Percentiles rank a stretch among this genome's conserved stretches.
Conservation (phyloP, 1,284 basidiomycete species). For the Rhodotorula sp. region DNA sequence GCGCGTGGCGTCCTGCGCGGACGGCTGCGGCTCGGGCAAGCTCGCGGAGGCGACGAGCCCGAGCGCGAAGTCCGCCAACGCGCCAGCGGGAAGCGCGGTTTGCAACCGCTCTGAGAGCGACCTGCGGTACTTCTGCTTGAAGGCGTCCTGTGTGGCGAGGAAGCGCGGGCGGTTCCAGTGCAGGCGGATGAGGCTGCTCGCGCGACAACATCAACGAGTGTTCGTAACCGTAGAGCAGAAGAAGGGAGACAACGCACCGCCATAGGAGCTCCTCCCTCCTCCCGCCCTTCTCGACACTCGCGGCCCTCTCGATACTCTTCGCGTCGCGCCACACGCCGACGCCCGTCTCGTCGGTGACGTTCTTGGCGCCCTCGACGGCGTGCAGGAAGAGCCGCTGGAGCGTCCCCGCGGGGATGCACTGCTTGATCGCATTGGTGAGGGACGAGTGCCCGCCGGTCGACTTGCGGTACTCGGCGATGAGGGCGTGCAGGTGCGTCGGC, state of each 20-base stretch:
- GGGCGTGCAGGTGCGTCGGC: slow-evolving; percentile 21
- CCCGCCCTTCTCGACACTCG: slow-evolving; percentile 14
- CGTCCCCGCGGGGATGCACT: slow-evolving; percentile 17
- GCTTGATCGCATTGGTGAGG: slow-evolving; percentile 39
- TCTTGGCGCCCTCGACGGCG: slow-evolving; percentile 35
- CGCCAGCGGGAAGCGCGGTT: neutral
- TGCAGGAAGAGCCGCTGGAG: slow-evolving; percentile 26
- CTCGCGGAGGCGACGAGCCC: slow-evolving; percentile 17
- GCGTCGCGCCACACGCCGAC: slow-evolving; percentile 31
- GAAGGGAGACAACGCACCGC: slow-evolving; percentile 13
- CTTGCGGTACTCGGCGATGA: slow-evolving; percentile 31
- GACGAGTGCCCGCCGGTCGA: slow-evolving; percentile 25
- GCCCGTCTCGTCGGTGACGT: neutral
- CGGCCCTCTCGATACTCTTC: slow-evolving; percentile 21
- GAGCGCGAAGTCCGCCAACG: slow-evolving; percentile 6
- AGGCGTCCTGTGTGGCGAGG: slow-evolving; percentile 20
- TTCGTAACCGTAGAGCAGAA: too few relatives aligned
- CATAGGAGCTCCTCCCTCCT: slow-evolving; percentile 28
- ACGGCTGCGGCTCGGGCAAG: slow-evolving; percentile 18
- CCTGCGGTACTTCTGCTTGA: slow-evolving; percentile 27
- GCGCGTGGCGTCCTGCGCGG: slow-evolving; percentile 12
- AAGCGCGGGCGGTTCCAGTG: slow-evolving; percentile 41
- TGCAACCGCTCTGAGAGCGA: slow-evolving; percentile 9
- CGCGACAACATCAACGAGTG: neutral
- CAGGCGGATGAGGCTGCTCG: slow-evolving; percentile 27